Evolutionary conservation across 2,329 filamentous ascomycete species (phyloP), one percentile per base, ranked within the genome.

Genomic region (Verticillium albo-atrum): DNA sequence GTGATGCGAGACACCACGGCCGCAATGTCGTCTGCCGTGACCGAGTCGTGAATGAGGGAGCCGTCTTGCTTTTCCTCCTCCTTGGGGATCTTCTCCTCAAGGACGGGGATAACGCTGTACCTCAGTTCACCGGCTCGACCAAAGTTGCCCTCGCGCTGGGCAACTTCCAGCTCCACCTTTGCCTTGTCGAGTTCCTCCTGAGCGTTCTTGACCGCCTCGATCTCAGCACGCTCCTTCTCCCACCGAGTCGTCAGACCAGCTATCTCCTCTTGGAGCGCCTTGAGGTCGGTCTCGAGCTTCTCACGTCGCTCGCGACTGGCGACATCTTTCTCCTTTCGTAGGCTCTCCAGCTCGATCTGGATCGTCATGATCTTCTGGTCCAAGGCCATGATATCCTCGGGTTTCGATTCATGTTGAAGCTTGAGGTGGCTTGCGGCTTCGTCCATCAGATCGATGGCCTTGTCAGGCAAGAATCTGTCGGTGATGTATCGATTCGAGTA

Each of bases 311-410:
- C 95, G 66, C 88, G 88, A 70, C 92, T 97, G 20, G 90, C 88
- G 55, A 97, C 82, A 66, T 99, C 95, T 12, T 88, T 96, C 73
- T 99, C 95, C 68, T 98, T 98, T 56, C 94, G 86, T 50, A 99
- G 77, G 62, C 92, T 97, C 71, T 98, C 95, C 1, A 98, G 82
- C 72, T 99, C 94, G 63, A 99, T 98, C 70, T 97, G 94, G 15
- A 98, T 92, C 0, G 94, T 98, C 86, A 97, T 96, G 61, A 98
- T 97, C 68, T 93, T 91, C 62, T 96, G 90, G 68, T 98, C 94
- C 1, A 98, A 84, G 56, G 89, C 87, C 77, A 96, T 91, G 34
- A 99, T 97, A 9, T 94, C 88, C 66, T 98, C 95, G 0, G 95
- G 95, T 68, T 97, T 98, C 67, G 92, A 97, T 74, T 99, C 95